Evolutionary conservation across 371 early-diverging fungal genomes (phyloP).

Genomic region (Coemansia sp.): DNA sequence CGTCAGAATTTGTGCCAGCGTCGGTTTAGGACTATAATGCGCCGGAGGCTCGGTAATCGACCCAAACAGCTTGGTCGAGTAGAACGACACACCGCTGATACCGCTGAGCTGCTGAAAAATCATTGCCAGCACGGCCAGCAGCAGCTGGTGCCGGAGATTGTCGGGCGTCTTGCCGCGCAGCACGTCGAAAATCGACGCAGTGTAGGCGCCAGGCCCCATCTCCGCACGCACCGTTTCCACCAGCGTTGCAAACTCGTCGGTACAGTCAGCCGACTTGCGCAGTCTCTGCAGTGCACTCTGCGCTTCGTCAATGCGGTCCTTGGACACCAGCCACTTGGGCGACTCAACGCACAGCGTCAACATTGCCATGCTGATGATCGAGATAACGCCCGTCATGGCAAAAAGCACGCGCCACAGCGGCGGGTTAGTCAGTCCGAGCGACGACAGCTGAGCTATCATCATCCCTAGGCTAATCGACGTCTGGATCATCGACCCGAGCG

Average conservation of each 20-base stretch:
- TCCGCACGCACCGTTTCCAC: slow-evolving; percentile 13
- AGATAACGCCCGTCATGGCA: slow-evolving; percentile 59
- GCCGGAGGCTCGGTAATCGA: slow-evolving; percentile 1
- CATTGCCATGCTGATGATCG: slow-evolving; percentile 61
- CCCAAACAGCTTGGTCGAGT: slow-evolving; percentile 56
- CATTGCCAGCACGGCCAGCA: slow-evolving; percentile 53
- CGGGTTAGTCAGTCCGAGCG: slow-evolving; percentile 56
- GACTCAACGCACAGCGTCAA: slow-evolving; percentile 71
- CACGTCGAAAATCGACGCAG: slow-evolving; percentile 34
- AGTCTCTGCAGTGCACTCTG: slow-evolving; percentile 56
- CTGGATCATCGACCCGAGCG: slow-evolving; percentile 69
- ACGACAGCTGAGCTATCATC: slow-evolving; percentile 58
- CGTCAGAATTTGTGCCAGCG: slow-evolving; percentile 40
- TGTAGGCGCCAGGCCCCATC: slow-evolving; percentile 33
- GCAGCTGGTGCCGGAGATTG: slow-evolving; percentile 49
- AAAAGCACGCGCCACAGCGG: slow-evolving; percentile 68
- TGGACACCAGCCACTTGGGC: slow-evolving; percentile 66
- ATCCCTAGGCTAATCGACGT: slow-evolving; percentile 73
- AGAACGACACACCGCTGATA: slow-evolving; percentile 82
- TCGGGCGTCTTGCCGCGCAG: slow-evolving; percentile 46
- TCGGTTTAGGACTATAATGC: slow-evolving; percentile 12
- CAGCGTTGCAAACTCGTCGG: slow-evolving; percentile 58
- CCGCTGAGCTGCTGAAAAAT: slow-evolving; percentile 80
- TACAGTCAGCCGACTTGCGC: slow-evolving; percentile 56
- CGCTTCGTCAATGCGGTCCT: slow-evolving; percentile 59